Evolutionary conservation across 495 filamentous ascomycete species (phyloP), one percentile per base, ranked within the genome.

Genomic region (Hyaloscypha bicolor): DNA sequence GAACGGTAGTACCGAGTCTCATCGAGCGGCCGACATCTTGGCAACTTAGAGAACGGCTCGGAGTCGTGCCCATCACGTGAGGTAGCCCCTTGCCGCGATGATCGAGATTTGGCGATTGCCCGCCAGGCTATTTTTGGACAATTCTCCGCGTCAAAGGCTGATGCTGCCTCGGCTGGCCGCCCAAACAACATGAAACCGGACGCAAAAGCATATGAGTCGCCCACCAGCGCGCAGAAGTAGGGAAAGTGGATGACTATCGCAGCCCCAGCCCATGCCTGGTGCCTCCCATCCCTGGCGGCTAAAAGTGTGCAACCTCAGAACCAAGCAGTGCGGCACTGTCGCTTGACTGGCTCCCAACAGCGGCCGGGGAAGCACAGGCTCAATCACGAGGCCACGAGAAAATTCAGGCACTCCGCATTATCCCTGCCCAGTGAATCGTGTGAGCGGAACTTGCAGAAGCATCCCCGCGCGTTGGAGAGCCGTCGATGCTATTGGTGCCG

Each of bases 301-400:
- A 69, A 69, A 59, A 33, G 60, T 33, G 53, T 48, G 25, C 14
- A 9, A 53, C 45, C 11, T n/a, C 35, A 32, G 32, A 51, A n/a
- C 45, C 22, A 37, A 11, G 25, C 56, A 16, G 32, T 55, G 65
- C 45, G 45, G 45, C n/a, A 42, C 42, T 37, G 33, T 66, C 64
- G 65, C 65, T 56, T 63, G 48, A 62, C 30, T 67, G 60, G 62
- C 45, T 35, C 6, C 62, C 53, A 29, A n/a, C 56, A 21, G 32
- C 31, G 56, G 56, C 56, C 56, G 53, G 55, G 55, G 53, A 58
- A 63, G 59, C 68, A 63, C 52, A 59, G 42, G 60, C 37, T 56
- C 62, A 35, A 69, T 69, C 69, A 71, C 69, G 53, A 66, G 64
- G 65, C 61, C 69, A 62, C 62, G 21, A 71, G 64, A 57, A 60